Evolutionary conservation across 2,329 filamentous ascomycete genomes (phyloP), one percentile per base, ranked within the genome.

Genomic region (Dactylellina parvicollis): DNA sequence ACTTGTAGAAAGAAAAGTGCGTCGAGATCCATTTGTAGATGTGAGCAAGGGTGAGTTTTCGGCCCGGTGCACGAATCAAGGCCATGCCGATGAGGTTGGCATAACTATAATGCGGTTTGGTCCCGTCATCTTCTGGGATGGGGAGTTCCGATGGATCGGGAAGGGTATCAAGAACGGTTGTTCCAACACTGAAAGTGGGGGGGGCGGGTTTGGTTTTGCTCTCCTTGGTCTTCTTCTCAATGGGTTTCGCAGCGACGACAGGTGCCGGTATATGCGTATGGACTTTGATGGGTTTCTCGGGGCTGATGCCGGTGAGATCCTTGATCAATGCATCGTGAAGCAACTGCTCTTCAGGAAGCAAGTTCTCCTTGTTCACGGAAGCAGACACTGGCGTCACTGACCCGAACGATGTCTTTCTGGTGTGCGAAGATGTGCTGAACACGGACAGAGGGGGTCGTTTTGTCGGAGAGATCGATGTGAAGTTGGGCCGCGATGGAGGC

Each of bases 11-110:
- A 3, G 87, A 89, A 80, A 91, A 98, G 16, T 90, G 93, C 80
- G 96, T 92, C n/a, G 92, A 96, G 78, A 99, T 98, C 94, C 95
- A 99, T 80, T 96, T 96, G 85, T 98, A 99, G 77, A 99, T 99
- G 81, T 97, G 92, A 24, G 92, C 89, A 16, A 99, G 85, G 0
- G 95, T 98, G 75, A 98, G 85, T 57, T 91, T 90, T 72, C 92
- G 89, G 74, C 89, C 88, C 10, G 91, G 89, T 3, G 95, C 92
- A 75, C 93, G 89, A 20, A 98, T 84, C 77, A 99, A 97, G 56
- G 95, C 92, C 93, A 97, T 97, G 79, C 92, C 95, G 76, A 98
- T 98, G 77, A 99, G 86, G 77, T 90, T 91, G 18, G 95, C 94
- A 80, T 99, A 99, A 82, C 93, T 98, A 81, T 94, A 92, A 3